These are phyloP conservation scores for Fusarium austroafricanum DNA, from an alignment of 2,329 filamentous ascomycete genomes.

Conservation along the genomic window DNA sequence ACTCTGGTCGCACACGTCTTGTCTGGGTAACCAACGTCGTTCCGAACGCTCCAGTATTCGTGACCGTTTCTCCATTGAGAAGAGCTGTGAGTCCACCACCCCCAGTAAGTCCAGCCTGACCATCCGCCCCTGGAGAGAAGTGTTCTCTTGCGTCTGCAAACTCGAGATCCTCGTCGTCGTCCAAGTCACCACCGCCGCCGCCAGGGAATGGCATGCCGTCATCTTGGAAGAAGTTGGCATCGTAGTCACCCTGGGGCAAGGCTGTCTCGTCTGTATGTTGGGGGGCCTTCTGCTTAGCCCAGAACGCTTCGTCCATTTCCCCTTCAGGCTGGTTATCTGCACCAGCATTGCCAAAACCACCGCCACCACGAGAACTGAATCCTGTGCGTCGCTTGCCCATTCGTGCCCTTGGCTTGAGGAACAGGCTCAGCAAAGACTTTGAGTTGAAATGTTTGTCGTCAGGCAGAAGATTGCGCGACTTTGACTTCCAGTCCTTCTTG, in stretches of 20 bases:
- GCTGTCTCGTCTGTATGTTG: conserved; percentile 64
- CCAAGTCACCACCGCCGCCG: conserved; percentile 60
- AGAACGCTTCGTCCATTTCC: conserved; percentile 95
- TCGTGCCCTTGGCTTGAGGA: conserved; percentile 92
- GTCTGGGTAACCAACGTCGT: conserved; percentile 75
- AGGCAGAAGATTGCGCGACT: conserved; percentile 90
- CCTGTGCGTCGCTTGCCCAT: conserved; percentile 74
- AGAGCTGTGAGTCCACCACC: conserved; percentile 63
- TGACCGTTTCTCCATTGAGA: conserved; percentile 63
- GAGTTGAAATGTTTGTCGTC: conserved; percentile 99
- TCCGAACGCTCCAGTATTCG: conserved; percentile 67
- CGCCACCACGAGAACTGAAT: conserved; percentile 57
- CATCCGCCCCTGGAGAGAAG: conserved; percentile 74
- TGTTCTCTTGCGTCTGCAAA: conserved; percentile 86
- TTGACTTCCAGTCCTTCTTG: conserved; percentile 96
- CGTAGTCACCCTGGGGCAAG: conserved; percentile 81
- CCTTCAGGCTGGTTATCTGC: conserved; percentile 70
- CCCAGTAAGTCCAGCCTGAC: conserved; percentile 59
- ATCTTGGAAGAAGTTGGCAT: conserved; percentile 98
- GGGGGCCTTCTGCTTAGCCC: conserved; percentile 79
- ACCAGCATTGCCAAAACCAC: conserved; percentile 56
- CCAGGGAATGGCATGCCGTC: conserved; percentile 78
- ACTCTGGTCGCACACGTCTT: conserved; percentile 72
- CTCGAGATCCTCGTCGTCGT: conserved; percentile 74
- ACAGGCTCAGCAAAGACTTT: conserved; percentile 86